Evolutionary conservation across 495 filamentous ascomycete species (phyloP), one percentile per base, ranked within the genome.

Genomic region (Neurospora sp.): DNA sequence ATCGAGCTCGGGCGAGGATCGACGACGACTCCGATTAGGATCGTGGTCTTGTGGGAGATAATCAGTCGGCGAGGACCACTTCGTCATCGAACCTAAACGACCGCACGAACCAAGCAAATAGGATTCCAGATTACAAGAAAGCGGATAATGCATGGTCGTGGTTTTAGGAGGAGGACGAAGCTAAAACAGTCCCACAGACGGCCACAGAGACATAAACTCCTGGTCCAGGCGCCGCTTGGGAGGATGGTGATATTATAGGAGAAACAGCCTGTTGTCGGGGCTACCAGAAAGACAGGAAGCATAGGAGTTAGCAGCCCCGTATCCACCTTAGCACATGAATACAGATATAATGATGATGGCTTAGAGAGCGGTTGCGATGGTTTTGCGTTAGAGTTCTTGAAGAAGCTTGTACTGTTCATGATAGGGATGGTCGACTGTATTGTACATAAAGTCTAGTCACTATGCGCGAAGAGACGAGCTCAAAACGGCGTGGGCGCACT

Each of bases 11-110:
- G 75, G 85, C 85, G 48, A 85, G 80, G 27, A 85, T 87, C 69
- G 80, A 87, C 76, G 84, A 87, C 41, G 85, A 87, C 76, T 87
- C 85, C 39, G 85, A 87, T 46, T 87, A 83, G 79, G 70, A 69
- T 66, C 54, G 54, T 66, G 54, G 59, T 71, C 69, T 71, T 73
- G 70, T 27, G 69, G 16, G 59, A 46, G 73, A 70, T 74, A 44
- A 71, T 72, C 48, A 54, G 9, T 31, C 71, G n/a, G 74, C 73
- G 42, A 42, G 69, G 20, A 75, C 72, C 40, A 73, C 54, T 69
- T 72, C 42, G 77, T 72, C 44, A 12, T 73, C 16, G 18, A 41
- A 46, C 54, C 54, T 66, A 66, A 66, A 35, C 12, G 54, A 66
- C 54, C 54, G 54, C 54, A 66, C 54, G 23, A 66, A 66, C 27